Evolutionary conservation across 768 basidiomycete genomes (phyloP).

Genomic region (Scleroderma bovista): DNA sequence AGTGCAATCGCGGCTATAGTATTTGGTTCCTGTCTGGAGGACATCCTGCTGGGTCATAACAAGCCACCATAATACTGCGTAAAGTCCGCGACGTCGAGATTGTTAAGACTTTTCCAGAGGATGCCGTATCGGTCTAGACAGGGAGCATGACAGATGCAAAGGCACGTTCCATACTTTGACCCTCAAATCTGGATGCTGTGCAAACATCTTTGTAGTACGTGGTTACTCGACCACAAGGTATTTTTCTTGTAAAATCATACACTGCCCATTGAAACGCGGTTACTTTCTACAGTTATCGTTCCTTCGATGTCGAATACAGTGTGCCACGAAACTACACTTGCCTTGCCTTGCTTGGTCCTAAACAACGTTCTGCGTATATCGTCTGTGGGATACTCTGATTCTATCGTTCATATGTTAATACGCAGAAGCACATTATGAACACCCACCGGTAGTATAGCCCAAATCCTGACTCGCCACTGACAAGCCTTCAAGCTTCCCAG

Average conservation of each 20-base stretch:
- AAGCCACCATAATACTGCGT: no score
- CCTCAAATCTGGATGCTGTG: slow-evolving; percentile 13
- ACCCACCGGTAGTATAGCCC: no score
- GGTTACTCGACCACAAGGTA: slow-evolving; percentile 47
- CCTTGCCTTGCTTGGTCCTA: background rate
- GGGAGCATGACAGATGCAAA: no score
- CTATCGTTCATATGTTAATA: background rate
- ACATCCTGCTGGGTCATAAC: no score
- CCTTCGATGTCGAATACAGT: background rate
- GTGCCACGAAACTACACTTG: background rate
- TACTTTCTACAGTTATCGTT: slow-evolving; percentile 32
- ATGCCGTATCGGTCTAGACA: no score
- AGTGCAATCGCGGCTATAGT: slow-evolving; percentile 13
- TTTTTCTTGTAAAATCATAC: slow-evolving; percentile 46
- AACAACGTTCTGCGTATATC: background rate
- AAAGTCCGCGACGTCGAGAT: no score
- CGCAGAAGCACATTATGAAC: background rate
- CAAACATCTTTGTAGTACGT: slow-evolving; percentile 57
- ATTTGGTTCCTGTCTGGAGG: no score
- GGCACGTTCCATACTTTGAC: no score
- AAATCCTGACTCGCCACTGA: no score
- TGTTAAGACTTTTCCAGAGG: no score
- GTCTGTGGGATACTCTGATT: background rate
- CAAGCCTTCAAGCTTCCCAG: no score
- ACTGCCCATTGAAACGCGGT: slow-evolving; percentile 56